Percentiles rank a stretch among this genome's conserved stretches.
Evolutionary conservation across 352 stramenopile species (phyloP).

Genomic region (Pythium dissotocum): DNA sequence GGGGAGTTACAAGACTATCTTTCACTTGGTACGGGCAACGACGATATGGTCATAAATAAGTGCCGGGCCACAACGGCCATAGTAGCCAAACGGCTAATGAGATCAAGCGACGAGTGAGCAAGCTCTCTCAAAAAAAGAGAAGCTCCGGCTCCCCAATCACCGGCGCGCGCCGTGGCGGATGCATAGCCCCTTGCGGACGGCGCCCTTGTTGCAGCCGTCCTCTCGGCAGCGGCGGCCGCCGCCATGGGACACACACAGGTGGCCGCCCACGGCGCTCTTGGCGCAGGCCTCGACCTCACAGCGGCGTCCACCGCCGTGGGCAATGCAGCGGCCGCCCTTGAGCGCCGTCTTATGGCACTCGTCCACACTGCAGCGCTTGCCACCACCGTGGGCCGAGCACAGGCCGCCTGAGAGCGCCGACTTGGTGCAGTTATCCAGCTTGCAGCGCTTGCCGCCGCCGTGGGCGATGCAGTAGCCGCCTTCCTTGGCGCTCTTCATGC

Average conservation of each 20-base stretch:
- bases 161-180: slow-evolving; percentile 55
- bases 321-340: slow-evolving; percentile 64
- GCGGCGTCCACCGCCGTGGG: slow-evolving; percentile 58
- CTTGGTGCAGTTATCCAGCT: slow-evolving; percentile 53
- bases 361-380: slow-evolving; percentile 82
- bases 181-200: slow-evolving; percentile 69
- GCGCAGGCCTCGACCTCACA: slow-evolving; percentile 49
- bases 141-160: neutral
- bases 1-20: neutral
- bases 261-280: slow-evolving; percentile 64
- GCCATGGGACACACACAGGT: slow-evolving; percentile 64
- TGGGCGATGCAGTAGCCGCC: slow-evolving; percentile 67
- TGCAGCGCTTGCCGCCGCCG: slow-evolving; percentile 59
- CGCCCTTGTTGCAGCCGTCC: slow-evolving; percentile 63
- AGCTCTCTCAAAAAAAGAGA: neutral
- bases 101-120: neutral
- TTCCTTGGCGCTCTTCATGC: slow-evolving; percentile 74
- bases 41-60: slow-evolving; percentile 10
- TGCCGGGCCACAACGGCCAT: neutral
- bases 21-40: too few relatives aligned
- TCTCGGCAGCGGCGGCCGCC: slow-evolving; percentile 61
- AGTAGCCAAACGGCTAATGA: slow-evolving; percentile 4
- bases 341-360: slow-evolving; percentile 70
- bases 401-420: slow-evolving; percentile 61
- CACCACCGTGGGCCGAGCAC: slow-evolving; percentile 74